Base-by-base conservation (phyloP, 768 basidiomycete species). In the Tulasnella calospora region DNA sequence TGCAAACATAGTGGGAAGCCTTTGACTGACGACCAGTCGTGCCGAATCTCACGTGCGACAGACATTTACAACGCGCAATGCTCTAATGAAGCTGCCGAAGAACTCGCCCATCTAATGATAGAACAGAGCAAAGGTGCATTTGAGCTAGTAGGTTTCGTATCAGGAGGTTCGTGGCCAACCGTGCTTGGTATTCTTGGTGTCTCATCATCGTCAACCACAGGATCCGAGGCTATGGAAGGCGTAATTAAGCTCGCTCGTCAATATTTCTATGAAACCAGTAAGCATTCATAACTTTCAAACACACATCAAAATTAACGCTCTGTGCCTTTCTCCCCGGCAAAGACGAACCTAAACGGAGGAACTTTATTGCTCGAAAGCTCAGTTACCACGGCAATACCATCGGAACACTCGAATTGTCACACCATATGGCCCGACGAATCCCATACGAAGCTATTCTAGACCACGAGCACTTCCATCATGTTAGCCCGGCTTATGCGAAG, bases 31-130 rank as follows among this genome's bases (percentile, higher is more conserved):
- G 7, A 9, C n/a, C 12, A 47, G 9, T 27, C 23, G 13, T 23
- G 8, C 21, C 35, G 33, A 12, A 19, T 19, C n/a, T 33, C 23
- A 19, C 47, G 0, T 44, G 44, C 17, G 13, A 51, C 38, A 94
- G 94, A 95, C 87, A 91, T 94, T 7, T 96, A 94, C 82, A 94
- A 92, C 80, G 91, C 94, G 89, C 94, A 95, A 82, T 83, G 94
- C 27, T 91, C 93, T 10, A 95, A 90, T 80, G 87, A 90, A 75
- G 92, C 94, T 72, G 94, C 95, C 15, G 94, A 96, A 82, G 89
- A 90, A 73, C 87, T 96, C 35, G 94, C 94, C 1, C 87, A 89
- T 61, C 82, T 88, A 21, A 84, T 96, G 33, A 85, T 94, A 4
- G 87, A 88, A n/a, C 86, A 85, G 7, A 90, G 93, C 76, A 86